Percentiles rank a stretch among this genome's conserved stretches.
Conservation (phyloP, 768 basidiomycete species). For the Tricholoma flavovirens region DNA sequence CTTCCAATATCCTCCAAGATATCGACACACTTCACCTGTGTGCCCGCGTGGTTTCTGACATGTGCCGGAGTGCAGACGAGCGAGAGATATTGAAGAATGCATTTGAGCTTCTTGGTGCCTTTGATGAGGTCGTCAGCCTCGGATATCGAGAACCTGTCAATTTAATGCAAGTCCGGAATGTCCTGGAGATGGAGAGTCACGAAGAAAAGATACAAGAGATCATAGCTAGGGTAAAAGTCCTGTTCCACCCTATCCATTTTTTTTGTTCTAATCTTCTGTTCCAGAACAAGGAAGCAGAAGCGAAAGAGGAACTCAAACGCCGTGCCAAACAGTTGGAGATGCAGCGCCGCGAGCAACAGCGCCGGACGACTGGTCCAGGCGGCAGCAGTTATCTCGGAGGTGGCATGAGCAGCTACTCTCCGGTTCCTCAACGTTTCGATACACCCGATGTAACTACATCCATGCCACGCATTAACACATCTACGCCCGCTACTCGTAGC, state of each 20-base stretch:
- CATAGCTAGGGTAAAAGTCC: constrained; percentile 75
- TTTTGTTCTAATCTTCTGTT: constrained; percentile 1
- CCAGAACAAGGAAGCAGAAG: constrained; percentile 98
- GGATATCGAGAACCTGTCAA: constrained; percentile 81
- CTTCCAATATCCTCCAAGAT: constrained; percentile 97
- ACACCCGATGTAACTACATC: constrained; percentile 45
- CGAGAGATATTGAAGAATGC: constrained; percentile 85
- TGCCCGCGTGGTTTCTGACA: constrained; percentile 87
- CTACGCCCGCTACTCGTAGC: constrained; percentile 42
- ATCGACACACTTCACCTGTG: constrained; percentile 95
- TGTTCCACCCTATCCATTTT: neutral
- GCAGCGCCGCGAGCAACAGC: constrained; percentile 92
- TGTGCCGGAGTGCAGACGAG: constrained; percentile 83
- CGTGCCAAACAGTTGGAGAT: constrained; percentile 97
- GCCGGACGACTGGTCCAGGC: constrained; percentile 50
- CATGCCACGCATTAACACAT: constrained; percentile 32
- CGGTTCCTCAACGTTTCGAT: constrained; percentile 66
- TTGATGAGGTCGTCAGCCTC: constrained; percentile 92
- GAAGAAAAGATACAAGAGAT: constrained; percentile 97
- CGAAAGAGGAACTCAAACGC: constrained; percentile 97
- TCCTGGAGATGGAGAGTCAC: constrained; percentile 86
- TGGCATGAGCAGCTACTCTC: constrained; percentile 62
- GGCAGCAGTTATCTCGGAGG: constrained; percentile 61
- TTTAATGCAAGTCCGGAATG: constrained; percentile 71
- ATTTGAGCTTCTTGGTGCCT: constrained; percentile 91